Conservation (phyloP, 164 flowering plant species). For the Buxus sempervirens region DNA sequence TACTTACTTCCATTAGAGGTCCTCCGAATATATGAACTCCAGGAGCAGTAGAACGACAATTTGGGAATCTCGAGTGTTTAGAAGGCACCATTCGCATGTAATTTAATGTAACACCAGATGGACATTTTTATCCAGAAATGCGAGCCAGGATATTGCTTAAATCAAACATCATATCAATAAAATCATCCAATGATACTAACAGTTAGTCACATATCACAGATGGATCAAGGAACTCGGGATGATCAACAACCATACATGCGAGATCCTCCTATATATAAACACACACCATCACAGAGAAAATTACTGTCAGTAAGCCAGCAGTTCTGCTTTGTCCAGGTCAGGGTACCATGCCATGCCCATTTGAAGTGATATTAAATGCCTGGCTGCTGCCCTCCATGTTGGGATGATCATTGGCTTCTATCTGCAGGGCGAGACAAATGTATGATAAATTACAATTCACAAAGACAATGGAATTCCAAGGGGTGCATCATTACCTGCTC, state of each 20-base stretch:
- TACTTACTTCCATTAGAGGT: too few species aligned
- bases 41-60: too few species aligned
- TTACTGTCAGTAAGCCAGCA: slow-evolving; percentile 12
- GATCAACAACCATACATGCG: slow-evolving; percentile 7
- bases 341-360: slow-evolving; percentile 1
- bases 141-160: background rate
- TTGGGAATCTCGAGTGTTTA: too few species aligned
- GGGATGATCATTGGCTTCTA: background rate
- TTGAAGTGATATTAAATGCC: slow-evolving; percentile 2
- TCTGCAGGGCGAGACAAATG: background rate
- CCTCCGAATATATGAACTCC: too few species aligned
- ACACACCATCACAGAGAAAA: background rate
- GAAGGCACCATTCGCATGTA: too few species aligned
- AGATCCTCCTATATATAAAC: slow-evolving; percentile 9
- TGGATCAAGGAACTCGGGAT: slow-evolving; percentile 1
- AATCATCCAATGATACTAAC: background rate
- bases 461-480: background rate
- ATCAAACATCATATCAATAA: background rate
- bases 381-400: slow-evolving; percentile 6
- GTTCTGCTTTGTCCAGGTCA: background rate
- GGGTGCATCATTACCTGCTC: slow-evolving; percentile 18
- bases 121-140: too few species aligned
- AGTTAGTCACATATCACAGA: slow-evolving; percentile 9
- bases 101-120: too few species aligned
- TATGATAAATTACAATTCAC: background rate